phyloP scores from a whole-genome alignment of 2,329 filamentous ascomycete species.

The Pseudofabraea citricarpa region DNA sequence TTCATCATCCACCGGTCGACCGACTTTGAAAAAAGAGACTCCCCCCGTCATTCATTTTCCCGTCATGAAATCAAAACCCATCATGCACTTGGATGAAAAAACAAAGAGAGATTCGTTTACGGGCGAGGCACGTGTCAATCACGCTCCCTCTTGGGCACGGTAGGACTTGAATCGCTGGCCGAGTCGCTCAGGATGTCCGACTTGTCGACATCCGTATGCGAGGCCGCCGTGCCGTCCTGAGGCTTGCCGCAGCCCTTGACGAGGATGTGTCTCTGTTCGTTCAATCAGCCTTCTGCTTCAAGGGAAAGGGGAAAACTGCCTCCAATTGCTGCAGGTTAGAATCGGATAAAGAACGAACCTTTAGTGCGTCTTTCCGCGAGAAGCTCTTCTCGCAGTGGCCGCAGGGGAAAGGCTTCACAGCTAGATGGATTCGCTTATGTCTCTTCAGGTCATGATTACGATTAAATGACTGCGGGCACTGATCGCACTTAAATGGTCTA shows the following conservation, averaged over 20 bases:
- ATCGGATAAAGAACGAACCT: conserved; percentile 56
- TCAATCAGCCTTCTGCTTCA: conserved; percentile 21
- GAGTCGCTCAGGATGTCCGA: conserved; percentile 25
- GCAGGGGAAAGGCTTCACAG: conserved; percentile 94
- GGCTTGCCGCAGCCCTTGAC: conserved; percentile 62
- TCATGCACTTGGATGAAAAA: neutral
- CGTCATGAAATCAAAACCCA: too few species aligned
- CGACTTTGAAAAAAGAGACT: too few species aligned
- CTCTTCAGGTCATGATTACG: conserved; percentile 94
- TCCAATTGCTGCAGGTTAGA: conserved; percentile 12
- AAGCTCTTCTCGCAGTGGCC: conserved; percentile 92
- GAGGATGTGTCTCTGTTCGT: conserved; percentile 55
- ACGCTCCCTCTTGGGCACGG: conserved; percentile 3
- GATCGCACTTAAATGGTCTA: conserved; percentile 89
- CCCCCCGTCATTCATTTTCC: too few species aligned
- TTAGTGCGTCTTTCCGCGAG: conserved; percentile 91
- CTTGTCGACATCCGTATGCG: conserved; percentile 22
- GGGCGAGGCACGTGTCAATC: neutral
- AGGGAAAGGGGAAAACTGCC: conserved; percentile 2
- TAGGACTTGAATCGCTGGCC: conserved; percentile 8
- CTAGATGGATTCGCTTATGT: conserved; percentile 90
- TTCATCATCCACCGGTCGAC: too few species aligned
- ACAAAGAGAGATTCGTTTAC: neutral
- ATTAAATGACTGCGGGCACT: conserved; percentile 91
- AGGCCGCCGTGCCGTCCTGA: conserved; percentile 11